A percentile compares a stretch with the other conserved stretches of the same genome.
Evolutionary conservation across 805 yeast species (phyloP).

Genomic region (Spathaspora gorwiae): DNA sequence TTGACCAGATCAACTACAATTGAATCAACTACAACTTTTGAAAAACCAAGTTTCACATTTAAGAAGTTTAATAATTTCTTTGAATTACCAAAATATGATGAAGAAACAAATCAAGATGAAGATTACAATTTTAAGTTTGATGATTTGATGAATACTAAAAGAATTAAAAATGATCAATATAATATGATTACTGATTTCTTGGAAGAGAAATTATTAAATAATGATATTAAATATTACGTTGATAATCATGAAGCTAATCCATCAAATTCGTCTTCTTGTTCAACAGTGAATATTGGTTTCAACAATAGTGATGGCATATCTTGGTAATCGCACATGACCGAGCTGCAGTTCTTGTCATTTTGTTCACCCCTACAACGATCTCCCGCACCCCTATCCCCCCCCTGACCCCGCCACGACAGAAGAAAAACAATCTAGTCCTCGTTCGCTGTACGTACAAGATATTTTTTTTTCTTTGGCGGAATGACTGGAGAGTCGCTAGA

Average conservation of each 20-base stretch:
- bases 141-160: conserved; percentile 15
- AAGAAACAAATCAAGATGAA: conserved; percentile 7
- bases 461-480: too few species aligned
- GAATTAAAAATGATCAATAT: conserved; percentile 28
- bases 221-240: conserved; percentile 33
- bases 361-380: neutral
- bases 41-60: conserved; percentile 10
- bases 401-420: too few species aligned
- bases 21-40: conserved; percentile 20
- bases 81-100: conserved; percentile 28
- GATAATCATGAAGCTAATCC: conserved; percentile 1
- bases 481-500: too few species aligned
- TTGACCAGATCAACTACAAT: conserved; percentile 41
- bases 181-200: conserved; percentile 37
- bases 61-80: conserved; percentile 17
- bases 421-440: too few species aligned
- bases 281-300: neutral
- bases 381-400: too few species aligned
- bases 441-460: too few species aligned
- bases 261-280: conserved; percentile 1
- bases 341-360: neutral
- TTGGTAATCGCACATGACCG: too few species aligned
- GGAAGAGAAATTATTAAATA: conserved; percentile 36
- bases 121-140: conserved; percentile 18
- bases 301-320: neutral